These are phyloP conservation scores for Hymenoscyphus fructigenus DNA, from an alignment of 2,329 filamentous ascomycete genomes.

Conservation along the genomic window DNA sequence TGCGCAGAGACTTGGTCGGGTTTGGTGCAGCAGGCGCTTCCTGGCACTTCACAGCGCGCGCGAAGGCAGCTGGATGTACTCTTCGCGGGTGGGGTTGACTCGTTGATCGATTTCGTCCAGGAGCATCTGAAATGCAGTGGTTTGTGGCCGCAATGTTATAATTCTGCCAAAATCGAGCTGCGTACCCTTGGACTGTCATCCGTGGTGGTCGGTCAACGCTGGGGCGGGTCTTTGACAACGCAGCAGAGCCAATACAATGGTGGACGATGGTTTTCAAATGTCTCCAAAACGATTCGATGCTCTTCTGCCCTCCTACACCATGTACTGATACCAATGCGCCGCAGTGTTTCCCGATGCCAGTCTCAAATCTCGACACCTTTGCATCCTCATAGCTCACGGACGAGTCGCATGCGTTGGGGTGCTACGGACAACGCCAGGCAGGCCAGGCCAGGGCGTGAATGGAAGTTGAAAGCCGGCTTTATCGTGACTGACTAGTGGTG, in stretches of 20 bases:
- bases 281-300: background rate
- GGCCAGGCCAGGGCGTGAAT: no score
- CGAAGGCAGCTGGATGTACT: background rate
- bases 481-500: background rate
- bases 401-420: conserved; percentile 8
- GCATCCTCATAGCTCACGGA: conserved; percentile 33
- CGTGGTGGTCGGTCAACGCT: background rate
- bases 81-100: background rate
- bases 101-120: background rate
- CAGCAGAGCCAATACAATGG: conserved; percentile 4
- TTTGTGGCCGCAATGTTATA: background rate
- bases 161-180: background rate
- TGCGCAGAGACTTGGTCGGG: conserved; percentile 13
- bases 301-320: conserved; percentile 9
- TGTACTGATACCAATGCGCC: conserved; percentile 20
- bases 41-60: background rate
- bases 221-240: conserved; percentile 11
- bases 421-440: background rate
- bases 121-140: background rate
- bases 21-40: conserved; percentile 1
- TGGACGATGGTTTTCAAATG: background rate
- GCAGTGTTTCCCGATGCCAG: conserved; percentile 32
- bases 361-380: conserved; percentile 28
- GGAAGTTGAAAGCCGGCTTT: background rate
- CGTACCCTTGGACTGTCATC: background rate